Evolutionary conservation across 192 early-diverging fungal species (phyloP), one percentile per base, ranked within the genome.

Genomic region (Gigaspora rosea): DNA sequence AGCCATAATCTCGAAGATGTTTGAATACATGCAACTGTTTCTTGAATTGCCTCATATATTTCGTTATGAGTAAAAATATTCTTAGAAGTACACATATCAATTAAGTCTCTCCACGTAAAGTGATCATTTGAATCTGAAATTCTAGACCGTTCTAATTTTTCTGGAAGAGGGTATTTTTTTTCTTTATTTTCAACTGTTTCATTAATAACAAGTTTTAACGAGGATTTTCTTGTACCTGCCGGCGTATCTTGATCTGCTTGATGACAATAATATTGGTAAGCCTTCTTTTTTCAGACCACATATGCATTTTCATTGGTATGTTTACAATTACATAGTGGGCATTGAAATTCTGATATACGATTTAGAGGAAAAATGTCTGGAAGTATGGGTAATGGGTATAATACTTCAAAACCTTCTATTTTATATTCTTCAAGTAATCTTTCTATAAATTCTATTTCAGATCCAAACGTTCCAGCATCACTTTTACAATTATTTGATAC

Each of bases 241-340:
- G 8, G 22, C 4, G 0, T 71, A 10, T 71, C 22, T 54, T 71
- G 50, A 54, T 71, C 48, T 51, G 32, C 22, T 12, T 4, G 32
- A 71, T 71, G 13, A 27, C 49, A 71, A 9, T 71, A 54, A 51
- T 49, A 71, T 27, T 9, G 9, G 27, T 71, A 51, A 16, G 20
- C 16, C 50, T 71, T 71, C 27, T 52, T 71, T 22, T 71, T 71
- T 54, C 4, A 16, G 11, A 51, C 16, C 16, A 71, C 33, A 71
- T 71, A 71, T n/a, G 51, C 50, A 50, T 71, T 71, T 3, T 71
- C 51, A 71, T 54, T 71, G n/a, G 49, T 71, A 35, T 71, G 12
- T 35, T 71, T 12, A 4, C 4, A 4, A 11, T 71, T 27, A 71
- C 32, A 71, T 27, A 71, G 41, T 51, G 32, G 50, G 10, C 41